Base-by-base conservation (phyloP, 1,284 basidiomycete species). In the Cryptococcus sp. region DNA sequence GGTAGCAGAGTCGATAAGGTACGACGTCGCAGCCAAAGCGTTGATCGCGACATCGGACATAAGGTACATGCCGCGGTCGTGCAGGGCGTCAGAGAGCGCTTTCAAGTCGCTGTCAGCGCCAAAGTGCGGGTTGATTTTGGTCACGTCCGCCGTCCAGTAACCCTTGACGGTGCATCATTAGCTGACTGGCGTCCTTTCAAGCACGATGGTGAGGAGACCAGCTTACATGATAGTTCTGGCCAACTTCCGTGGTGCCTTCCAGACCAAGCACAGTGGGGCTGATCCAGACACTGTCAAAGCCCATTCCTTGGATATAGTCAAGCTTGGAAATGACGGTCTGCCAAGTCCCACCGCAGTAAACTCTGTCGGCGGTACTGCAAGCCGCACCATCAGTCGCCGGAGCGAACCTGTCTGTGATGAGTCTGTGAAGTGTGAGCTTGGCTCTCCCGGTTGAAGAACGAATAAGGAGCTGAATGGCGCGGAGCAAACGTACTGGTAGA, bases 21-120 rank as follows among this genome's bases (percentile, higher is more conserved):
- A 64, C 3, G 61, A 52, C 5, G 56, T 58, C 3, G 86, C 79
- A 76, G 86, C 88, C 51, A 88, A 84, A 70, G 87, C 84, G 73
- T 89, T 89, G 19, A 88, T 84, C 41, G 88, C 87, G 49, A 89
- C 78, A 69, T 89, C 88, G 56, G 88, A 83, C 88, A 90, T 89
- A 62, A 88, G 80, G 66, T 85, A 85, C 87, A 90, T 89, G 47
- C 82, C 81, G 41, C 87, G 82, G 13, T 78, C 73, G 71, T 90
- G 88, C 15, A 89, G 71, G 48, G 85, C 88, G 16, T 78, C 76
- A 20, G 84, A 83, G 46, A 90, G 82, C 0, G 83, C 83, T 63
- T 87, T 86, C 51, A 90, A 83, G 70, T 90, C 88, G 57, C 84
- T 82, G 0, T 81, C 78, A 3, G 84, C 83, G 16, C 88, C 88